A percentile compares a stretch with the other conserved stretches of the same genome.
Conservation (phyloP, 768 basidiomycete genomes). For the Chlorophyllum brunneum region DNA sequence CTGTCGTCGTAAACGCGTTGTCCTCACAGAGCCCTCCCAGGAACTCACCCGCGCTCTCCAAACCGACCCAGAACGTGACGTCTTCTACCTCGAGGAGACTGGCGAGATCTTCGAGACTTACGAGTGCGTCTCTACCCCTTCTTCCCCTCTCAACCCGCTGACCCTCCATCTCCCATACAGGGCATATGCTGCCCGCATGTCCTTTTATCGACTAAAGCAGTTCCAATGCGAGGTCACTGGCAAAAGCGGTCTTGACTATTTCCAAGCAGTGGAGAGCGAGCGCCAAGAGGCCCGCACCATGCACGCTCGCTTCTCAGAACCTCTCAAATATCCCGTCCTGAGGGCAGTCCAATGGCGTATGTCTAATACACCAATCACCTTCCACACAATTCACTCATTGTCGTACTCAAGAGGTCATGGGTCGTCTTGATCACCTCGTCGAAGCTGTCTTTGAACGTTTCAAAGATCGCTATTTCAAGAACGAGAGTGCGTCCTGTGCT, state of each 20-base stretch:
- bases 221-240: slow-evolving; percentile 98
- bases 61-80: slow-evolving; percentile 64
- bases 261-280: slow-evolving; percentile 91
- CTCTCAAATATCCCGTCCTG: slow-evolving; percentile 88
- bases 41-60: slow-evolving; percentile 62
- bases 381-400: slow-evolving; percentile 15
- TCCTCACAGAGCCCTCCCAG: slow-evolving; percentile 78
- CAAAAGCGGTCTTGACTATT: slow-evolving; percentile 91
- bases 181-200: slow-evolving; percentile 87
- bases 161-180: slow-evolving; percentile 27
- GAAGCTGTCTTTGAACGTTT: slow-evolving; percentile 95
- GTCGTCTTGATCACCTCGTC: slow-evolving; percentile 90
- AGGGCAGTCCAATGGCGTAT: slow-evolving; percentile 95
- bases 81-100: slow-evolving; percentile 91
- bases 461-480: slow-evolving; percentile 90
- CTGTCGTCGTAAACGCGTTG: slow-evolving; percentile 85
- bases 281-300: slow-evolving; percentile 83
- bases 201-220: slow-evolving; percentile 90
- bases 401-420: slow-evolving; percentile 78
- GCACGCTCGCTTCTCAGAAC: slow-evolving; percentile 89
- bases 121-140: slow-evolving; percentile 60
- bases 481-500: slow-evolving; percentile 70
- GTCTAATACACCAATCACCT: slow-evolving; percentile 33
- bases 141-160: slow-evolving; percentile 23
- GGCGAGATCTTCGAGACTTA: slow-evolving; percentile 98